phyloP scores from a whole-genome alignment of 2,329 filamentous ascomycete species.

The Colletotrichum gigasporum region DNA sequence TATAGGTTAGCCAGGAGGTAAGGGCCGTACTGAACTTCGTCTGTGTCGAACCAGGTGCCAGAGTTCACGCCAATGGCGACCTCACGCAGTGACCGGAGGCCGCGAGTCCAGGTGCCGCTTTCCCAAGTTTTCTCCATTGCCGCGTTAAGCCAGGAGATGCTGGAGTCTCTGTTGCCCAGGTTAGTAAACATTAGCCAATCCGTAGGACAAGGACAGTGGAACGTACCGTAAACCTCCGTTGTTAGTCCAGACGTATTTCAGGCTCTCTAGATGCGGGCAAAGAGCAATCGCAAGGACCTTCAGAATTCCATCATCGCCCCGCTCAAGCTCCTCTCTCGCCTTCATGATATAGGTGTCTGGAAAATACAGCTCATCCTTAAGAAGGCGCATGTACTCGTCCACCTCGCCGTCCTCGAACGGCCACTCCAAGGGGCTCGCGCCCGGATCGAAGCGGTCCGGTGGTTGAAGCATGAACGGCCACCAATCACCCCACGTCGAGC shows the following conservation, averaged over 20 bases:
- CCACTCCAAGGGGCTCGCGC: background rate
- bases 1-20: background rate
- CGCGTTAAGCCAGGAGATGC: background rate
- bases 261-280: background rate
- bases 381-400: background rate
- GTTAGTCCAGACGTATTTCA: background rate
- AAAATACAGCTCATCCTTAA: background rate
- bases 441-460: background rate
- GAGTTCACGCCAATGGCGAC: background rate
- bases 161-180: background rate
- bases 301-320: background rate
- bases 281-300: background rate
- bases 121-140: background rate
- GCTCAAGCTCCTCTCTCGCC: background rate
- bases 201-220: background rate
- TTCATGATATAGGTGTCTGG: background rate
- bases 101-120: background rate
- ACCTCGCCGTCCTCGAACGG: background rate
- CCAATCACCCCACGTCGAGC: conserved; percentile 4
- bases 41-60: background rate
- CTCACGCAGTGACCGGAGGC: background rate
- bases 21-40: background rate
- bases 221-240: background rate
- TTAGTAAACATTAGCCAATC: background rate
- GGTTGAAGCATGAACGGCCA: background rate